These are phyloP conservation scores for Penicillium sp. DNA, from an alignment of 2,329 filamentous ascomycete genomes.

Conservation along the genomic window DNA sequence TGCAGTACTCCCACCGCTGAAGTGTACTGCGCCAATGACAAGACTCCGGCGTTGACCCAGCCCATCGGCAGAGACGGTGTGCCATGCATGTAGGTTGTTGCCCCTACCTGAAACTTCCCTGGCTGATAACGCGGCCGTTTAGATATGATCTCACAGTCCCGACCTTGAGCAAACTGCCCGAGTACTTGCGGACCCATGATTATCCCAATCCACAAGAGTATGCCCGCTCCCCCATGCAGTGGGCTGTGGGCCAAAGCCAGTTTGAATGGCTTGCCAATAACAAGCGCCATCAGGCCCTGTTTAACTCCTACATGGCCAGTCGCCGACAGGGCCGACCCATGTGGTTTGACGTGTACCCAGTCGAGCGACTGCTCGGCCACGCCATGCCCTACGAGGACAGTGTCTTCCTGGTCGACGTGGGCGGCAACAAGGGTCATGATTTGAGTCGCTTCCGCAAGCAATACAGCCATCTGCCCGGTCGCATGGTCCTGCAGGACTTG, in stretches of 20 bases:
- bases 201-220: slow-evolving; percentile 29
- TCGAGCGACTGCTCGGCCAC: slow-evolving; percentile 22
- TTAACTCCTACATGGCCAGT: slow-evolving; percentile 34
- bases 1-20: slow-evolving; percentile 19
- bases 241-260: slow-evolving; percentile 30
- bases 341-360: slow-evolving; percentile 32
- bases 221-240: slow-evolving; percentile 27
- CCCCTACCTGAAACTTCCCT: not conserved
- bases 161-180: slow-evolving; percentile 27
- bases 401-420: slow-evolving; percentile 40
- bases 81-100: slow-evolving; percentile 25
- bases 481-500: slow-evolving; percentile 40
- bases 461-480: slow-evolving; percentile 30
- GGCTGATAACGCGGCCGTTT: not conserved
- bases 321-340: slow-evolving; percentile 26
- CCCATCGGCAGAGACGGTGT: slow-evolving; percentile 29
- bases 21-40: slow-evolving; percentile 25
- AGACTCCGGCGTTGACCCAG: slow-evolving; percentile 23
- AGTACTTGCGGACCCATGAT: slow-evolving; percentile 26
- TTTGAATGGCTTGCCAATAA: slow-evolving; percentile 31
- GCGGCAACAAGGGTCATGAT: slow-evolving; percentile 41
- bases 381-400: slow-evolving; percentile 24
- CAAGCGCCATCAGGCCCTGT: slow-evolving; percentile 23
- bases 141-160: slow-evolving; percentile 29
- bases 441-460: slow-evolving; percentile 28